These are phyloP conservation scores for Neopestalotiopsis sp. DNA, from an alignment of 2,329 filamentous ascomycete genomes.

Conservation along the genomic window DNA sequence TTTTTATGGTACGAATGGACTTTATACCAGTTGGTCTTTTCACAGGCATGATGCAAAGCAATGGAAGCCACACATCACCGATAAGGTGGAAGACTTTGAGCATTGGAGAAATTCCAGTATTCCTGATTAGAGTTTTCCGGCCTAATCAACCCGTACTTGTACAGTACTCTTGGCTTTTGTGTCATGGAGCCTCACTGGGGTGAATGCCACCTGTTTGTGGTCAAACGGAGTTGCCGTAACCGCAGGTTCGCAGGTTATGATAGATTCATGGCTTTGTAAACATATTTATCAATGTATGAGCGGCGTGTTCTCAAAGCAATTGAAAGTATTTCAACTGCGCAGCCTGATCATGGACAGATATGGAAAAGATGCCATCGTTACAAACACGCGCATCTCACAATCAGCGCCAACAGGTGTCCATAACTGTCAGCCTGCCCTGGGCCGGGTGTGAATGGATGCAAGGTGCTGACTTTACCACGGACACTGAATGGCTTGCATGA, in stretches of 20 bases:
- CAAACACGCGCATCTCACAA: too few relatives aligned
- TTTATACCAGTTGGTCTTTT: neutral
- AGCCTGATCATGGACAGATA: too few relatives aligned
- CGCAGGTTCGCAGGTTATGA: neutral
- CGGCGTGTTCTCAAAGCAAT: too few relatives aligned
- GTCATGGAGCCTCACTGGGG: neutral
- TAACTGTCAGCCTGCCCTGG: neutral
- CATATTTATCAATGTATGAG: neutral
- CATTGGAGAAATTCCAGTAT: neutral
- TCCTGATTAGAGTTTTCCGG: neutral
- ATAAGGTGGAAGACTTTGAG: neutral
- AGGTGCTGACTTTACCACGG: conserved; percentile 15
- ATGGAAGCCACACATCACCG: neutral
- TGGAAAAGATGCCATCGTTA: too few relatives aligned
- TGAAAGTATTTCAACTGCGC: too few relatives aligned
- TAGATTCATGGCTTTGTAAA: neutral
- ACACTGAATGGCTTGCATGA: conserved; percentile 6
- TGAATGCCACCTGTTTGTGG: neutral
- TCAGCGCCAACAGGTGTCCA: neutral
- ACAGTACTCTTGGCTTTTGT: too few relatives aligned
- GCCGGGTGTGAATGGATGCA: neutral
- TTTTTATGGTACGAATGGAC: neutral
- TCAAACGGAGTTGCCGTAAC: neutral
- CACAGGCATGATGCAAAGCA: neutral
- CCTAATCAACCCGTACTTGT: neutral